phyloP scores from a whole-genome alignment of 768 basidiomycete genomes.

The Lactarius akahatsu region DNA sequence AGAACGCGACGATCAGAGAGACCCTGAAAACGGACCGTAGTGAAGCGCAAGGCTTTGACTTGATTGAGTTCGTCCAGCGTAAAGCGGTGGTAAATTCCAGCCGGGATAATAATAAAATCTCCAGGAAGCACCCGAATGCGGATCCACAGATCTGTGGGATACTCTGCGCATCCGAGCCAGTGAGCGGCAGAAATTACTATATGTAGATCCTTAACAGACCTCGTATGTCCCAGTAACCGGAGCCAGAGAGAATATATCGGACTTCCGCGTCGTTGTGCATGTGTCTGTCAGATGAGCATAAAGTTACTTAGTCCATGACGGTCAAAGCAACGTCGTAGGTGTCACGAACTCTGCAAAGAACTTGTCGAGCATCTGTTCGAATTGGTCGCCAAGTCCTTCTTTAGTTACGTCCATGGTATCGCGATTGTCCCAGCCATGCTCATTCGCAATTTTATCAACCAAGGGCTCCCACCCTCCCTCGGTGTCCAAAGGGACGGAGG shows the following conservation, averaged over 20 bases:
- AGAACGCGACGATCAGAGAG: background rate
- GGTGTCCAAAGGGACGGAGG: constrained; percentile 60
- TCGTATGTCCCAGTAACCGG: constrained; percentile 88
- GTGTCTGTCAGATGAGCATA: constrained; percentile 48
- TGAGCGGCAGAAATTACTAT: background rate
- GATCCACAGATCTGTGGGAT: constrained; percentile 73
- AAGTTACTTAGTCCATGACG: background rate
- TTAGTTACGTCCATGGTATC: constrained; percentile 77
- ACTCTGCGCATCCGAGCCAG: constrained; percentile 44
- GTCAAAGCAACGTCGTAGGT: background rate
- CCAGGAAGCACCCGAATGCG: constrained; percentile 72
- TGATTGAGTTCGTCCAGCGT: constrained; percentile 78
- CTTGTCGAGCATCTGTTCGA: constrained; percentile 74
- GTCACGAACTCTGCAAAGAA: constrained; percentile 74
- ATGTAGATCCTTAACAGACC: constrained; percentile 45
- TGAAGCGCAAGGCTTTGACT: constrained; percentile 40
- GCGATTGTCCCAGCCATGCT: constrained; percentile 78
- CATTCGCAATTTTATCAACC: constrained; percentile 61
- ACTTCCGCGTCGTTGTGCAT: constrained; percentile 97
- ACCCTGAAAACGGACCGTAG: constrained; percentile 48
- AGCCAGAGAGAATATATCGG: constrained; percentile 79
- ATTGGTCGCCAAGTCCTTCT: constrained; percentile 75
- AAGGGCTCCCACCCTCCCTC: constrained; percentile 46
- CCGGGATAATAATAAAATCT: constrained; percentile 83
- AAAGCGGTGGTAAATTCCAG: constrained; percentile 94